Evolutionary conservation across 306 rosid genomes (phyloP), one percentile per base, ranked within the genome.

Genomic region (Urtica urens): DNA sequence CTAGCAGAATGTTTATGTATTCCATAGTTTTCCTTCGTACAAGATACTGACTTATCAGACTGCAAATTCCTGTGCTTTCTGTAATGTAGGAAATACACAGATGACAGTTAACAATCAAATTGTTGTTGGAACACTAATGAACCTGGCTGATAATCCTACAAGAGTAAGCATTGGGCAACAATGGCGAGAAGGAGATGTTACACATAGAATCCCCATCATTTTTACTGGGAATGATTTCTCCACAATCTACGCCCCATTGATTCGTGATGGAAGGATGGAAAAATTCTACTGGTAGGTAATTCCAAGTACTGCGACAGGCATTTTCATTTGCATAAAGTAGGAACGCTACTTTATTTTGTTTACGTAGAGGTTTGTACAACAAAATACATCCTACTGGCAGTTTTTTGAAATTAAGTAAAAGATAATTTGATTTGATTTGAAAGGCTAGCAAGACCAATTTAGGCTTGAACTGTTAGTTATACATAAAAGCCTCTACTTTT

Each of bases 191-290:
- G 43, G 80, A 18, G 97, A 88, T 74, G 16, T 70, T 44, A 76
- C 83, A 33, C 59, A 84, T 72, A 81, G 97, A 74, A 50, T 88
- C 66, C 95, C 97, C 15, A 66, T 88, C 73, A 84, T 88, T 66
- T 83, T 81, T 52, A 88, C 95, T n/a, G 95, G 97, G 62, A 88
- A 88, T 58, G 97, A 88, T 66, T 75, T 84, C 49, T 84, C 97
- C 59, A 88, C 88, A 31, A 77, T 88, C 24, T 88, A 88, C 74
- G 97, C 97, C 48, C 97, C 97, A 42, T 59, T 88, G 67, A 78
- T 88, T 58, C 97, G 97, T 2, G 97, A 84, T 68, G 97, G 97
- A 73, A 84, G 97, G 71, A 88, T 88, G 97, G 95, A 88, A 17
- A 88, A 88, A 65, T 88, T 88, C 62, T 88, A 88, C 73, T 88